These are phyloP conservation scores for Tuber aestivum DNA, from an alignment of 495 filamentous ascomycete species.

Conservation along the genomic window DNA sequence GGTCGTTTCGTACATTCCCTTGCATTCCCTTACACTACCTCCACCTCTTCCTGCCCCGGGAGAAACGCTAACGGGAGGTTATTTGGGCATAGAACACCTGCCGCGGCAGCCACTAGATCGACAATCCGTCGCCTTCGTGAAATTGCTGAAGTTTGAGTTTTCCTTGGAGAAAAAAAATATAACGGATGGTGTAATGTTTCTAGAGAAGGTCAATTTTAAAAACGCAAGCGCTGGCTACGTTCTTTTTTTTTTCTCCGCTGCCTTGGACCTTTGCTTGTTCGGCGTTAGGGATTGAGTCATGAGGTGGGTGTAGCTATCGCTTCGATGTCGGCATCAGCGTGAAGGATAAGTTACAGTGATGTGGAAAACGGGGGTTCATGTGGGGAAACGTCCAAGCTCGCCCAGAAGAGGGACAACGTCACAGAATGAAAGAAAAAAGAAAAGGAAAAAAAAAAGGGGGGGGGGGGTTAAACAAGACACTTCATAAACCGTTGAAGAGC, in stretches of 20 bases:
- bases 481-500: neutral
- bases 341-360: neutral
- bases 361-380: neutral
- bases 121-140: slow-evolving; percentile 96
- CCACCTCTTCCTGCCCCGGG: neutral
- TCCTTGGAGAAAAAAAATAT: neutral
- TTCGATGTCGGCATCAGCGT: neutral
- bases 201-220: neutral
- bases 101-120: slow-evolving; percentile 91
- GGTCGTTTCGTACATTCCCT: slow-evolving; percentile 78
- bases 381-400: neutral
- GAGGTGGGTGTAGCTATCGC: neutral
- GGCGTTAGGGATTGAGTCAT: neutral
- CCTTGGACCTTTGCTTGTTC: neutral
- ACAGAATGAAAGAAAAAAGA: neutral
- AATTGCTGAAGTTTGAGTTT: slow-evolving; percentile 83
- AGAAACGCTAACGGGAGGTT: slow-evolving; percentile 32
- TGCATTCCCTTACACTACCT: neutral
- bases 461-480: neutral
- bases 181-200: neutral
- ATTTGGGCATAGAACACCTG: slow-evolving; percentile 66
- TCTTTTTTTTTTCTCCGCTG: neutral
- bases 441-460: neutral
- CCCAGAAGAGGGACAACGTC: neutral
- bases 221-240: neutral